Evolutionary conservation across 129 eudicot species (phyloP), one percentile per base, ranked within the genome.

Genomic region (Silybum marianum): DNA sequence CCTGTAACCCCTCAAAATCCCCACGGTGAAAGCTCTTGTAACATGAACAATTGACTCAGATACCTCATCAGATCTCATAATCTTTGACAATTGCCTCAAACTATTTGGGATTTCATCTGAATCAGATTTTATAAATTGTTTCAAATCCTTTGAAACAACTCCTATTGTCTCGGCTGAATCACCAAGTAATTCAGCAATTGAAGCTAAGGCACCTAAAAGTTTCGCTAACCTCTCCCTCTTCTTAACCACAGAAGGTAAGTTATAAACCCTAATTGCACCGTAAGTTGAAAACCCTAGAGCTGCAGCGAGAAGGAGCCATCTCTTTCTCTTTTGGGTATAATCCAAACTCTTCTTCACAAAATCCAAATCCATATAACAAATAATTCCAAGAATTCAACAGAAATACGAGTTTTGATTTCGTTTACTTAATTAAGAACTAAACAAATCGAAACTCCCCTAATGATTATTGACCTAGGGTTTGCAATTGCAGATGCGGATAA

Each of bases 51-150:
- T 74, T 0, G 93, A 84, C 42, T 83, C 91, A 0, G 90, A 89
- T 80, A 96, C 86, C 82, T 93, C 97, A 25, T 93, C 83, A 1
- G 99, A 96, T 39, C 42, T 51, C 4, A 92, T 72, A 58, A 96
- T 84, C 80, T 96, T 96, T 0, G 98, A 91, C 76, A 93, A 69
- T 60, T 96, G 99, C 86, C 73, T 91, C 82, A 93, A 85, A 87
- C 96, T 93, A 60, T 88, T 94, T 2, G 99, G 98, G 72, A 93
- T 86, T 76, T 91, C 91, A 65, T 96, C 91, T 4, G 98, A 93
- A 88, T 96, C 97, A 5, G 99, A 93, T 11, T 82, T 81, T 16
- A 96, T 73, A 72, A 96, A 96, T 46, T 90, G 88, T 24, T 89
- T 96, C 23, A 93, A 32, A 86, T 96, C 99, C 71, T 85, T 93